phyloP scores from a whole-genome alignment of 106 monocot genomes.

The Dendrobium catenatum region DNA sequence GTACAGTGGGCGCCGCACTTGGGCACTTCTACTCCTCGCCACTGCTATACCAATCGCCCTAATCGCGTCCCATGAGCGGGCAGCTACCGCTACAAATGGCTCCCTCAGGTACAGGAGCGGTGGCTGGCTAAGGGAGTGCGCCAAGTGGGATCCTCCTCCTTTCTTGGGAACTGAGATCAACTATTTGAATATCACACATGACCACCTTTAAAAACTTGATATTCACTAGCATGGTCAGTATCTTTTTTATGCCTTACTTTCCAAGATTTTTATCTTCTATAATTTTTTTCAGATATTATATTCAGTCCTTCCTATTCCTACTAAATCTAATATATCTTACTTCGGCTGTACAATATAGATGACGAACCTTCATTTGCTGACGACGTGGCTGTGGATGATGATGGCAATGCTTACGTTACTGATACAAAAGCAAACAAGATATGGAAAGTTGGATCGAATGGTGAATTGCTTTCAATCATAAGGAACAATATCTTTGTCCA shows the following conservation, averaged over 20 bases:
- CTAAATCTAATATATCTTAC: neutral
- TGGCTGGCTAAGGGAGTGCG: conserved; percentile 74
- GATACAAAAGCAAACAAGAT: conserved; percentile 44
- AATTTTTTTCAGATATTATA: too few species aligned
- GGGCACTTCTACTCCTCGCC: conserved; percentile 34
- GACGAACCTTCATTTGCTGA: conserved; percentile 50
- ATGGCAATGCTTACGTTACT: conserved; percentile 29
- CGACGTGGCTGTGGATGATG: conserved; percentile 69
- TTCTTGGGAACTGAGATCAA: too few species aligned
- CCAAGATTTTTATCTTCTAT: too few species aligned
- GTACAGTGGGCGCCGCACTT: neutral
- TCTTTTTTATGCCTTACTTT: too few species aligned
- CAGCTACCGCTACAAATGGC: conserved; percentile 27
- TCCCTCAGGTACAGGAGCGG: conserved; percentile 36
- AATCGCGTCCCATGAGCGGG: conserved; percentile 33
- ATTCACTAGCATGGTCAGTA: too few species aligned
- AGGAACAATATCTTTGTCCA: conserved; percentile 39
- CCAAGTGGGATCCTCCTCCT: too few species aligned
- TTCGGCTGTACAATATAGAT: conserved; percentile 7
- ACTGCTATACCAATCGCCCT: conserved; percentile 39
- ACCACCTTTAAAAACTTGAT: too few species aligned
- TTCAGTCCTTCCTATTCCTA: too few species aligned
- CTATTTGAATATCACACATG: too few species aligned
- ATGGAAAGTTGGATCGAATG: conserved; percentile 63
- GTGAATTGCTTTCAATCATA: conserved; percentile 52